Conservation (phyloP, 257 asterid species). For the Scutellaria barbata region DNA sequence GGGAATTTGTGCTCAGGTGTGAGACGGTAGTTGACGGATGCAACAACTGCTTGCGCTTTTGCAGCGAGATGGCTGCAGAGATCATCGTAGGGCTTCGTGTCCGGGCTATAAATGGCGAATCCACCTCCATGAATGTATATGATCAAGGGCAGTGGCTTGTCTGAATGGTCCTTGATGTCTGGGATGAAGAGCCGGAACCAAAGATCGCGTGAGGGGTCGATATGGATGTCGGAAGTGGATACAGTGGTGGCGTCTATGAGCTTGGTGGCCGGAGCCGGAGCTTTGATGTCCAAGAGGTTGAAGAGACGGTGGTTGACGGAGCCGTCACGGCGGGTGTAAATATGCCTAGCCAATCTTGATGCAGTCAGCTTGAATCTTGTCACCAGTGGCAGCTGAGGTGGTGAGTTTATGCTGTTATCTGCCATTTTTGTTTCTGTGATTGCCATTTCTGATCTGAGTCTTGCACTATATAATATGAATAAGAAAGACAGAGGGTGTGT, state of each 20-base stretch:
- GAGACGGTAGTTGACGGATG: slow-evolving; percentile 44
- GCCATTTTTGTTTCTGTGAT: slow-evolving; percentile 27
- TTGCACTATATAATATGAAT: background rate
- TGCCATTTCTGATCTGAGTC: background rate
- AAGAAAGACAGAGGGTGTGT: background rate
- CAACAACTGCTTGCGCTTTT: slow-evolving; percentile 35
- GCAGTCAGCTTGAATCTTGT: slow-evolving; percentile 33
- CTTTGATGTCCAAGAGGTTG: slow-evolving; percentile 33
- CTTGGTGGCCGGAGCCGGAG: slow-evolving; percentile 36
- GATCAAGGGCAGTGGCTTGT: slow-evolving; percentile 30
- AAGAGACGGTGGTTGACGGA: slow-evolving; percentile 34
- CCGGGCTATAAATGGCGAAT: slow-evolving; percentile 21
- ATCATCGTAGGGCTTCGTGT: slow-evolving; percentile 22
- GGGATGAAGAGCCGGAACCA: slow-evolving; percentile 35
- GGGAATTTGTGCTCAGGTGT: slow-evolving; percentile 46
- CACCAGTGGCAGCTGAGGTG: slow-evolving; percentile 35
- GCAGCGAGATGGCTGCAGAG: slow-evolving; percentile 36
- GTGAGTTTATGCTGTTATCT: background rate
- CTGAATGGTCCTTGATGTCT: background rate
- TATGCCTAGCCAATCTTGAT: background rate
- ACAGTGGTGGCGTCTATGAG: slow-evolving; percentile 20
- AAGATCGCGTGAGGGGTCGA: slow-evolving; percentile 16
- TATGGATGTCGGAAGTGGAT: slow-evolving; percentile 3
- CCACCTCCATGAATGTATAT: slow-evolving; percentile 46
- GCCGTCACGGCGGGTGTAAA: slow-evolving; percentile 28